Base-by-base conservation (phyloP, 2,329 filamentous ascomycete species). In the Penicillium sp. region DNA sequence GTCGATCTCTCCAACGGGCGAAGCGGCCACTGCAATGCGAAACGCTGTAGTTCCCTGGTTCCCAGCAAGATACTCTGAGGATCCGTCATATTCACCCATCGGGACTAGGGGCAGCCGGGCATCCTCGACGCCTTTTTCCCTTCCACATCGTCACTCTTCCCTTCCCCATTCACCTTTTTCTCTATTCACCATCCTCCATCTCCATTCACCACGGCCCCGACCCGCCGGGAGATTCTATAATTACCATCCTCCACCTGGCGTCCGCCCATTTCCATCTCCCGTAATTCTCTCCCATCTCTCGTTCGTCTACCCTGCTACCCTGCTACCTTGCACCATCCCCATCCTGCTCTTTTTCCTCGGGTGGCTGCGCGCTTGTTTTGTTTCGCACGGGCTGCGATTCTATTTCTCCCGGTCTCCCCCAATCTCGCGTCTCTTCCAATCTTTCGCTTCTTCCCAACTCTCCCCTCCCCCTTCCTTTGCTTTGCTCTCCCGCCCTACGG, bases 51-150 rank as follows among this genome's bases (percentile, higher is more conserved):
- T n/a, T n/a, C n/a, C n/a, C n/a, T n/a, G n/a, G n/a, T n/a, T n/a
- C n/a, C n/a, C n/a, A n/a, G n/a, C n/a, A n/a, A n/a, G n/a, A 32
- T 35, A 36, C 37, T 28, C 29, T 59, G 53, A 57, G 59, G 59
- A 64, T 63, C 61, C 61, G 62, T 64, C 62, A 65, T 65, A 63
- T 64, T 63, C 60, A 65, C 61, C 56, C 54, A 64, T 65, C 53
- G 57, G 62, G 62, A 65, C 62, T 65, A 65, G 62, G 62, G 60
- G 58, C 57, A 51, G 49, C 53, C 59, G 57, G 60, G 60, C 55
- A 63, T 62, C 57, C 53, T 62, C 48, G 56, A 57, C 53, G 47
- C 50, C 46, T 53, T 54, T 58, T 56, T 49, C 40, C 44, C 45
- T 36, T 41, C 11, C 11, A 6, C 11, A 7, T 13, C n/a, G n/a